Evolutionary conservation across 2,329 filamentous ascomycete genomes (phyloP), one percentile per base, ranked within the genome.

Genomic region (Mycocentrospora acerina): DNA sequence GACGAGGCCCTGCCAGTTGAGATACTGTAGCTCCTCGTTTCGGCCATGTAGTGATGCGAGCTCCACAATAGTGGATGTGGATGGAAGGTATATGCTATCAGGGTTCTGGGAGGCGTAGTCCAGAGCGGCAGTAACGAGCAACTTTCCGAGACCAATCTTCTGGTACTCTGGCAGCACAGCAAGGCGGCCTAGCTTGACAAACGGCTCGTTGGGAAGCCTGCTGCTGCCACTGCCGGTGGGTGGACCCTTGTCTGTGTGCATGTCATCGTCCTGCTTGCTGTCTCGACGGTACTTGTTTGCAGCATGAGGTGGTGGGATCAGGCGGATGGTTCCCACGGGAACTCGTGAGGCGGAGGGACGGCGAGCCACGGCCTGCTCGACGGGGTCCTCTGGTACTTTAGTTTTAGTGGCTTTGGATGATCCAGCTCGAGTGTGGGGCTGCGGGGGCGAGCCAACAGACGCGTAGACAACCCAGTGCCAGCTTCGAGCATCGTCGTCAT

Each of bases 401-500:
- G 71, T 36, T 6, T 22, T 5, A 5, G 19, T 9, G 5, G 5
- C 9, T 9, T 9, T 22, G 19, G 19, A 22, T 53, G 69, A 54
- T 4, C 69, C 64, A 55, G 79, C 72, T 2, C 67, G 61, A 51
- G 79, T 71, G 68, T 66, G 29, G 22, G 57, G 35, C 18, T 45
- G 46, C 33, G 67, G 62, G 8, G 61, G 57, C 37, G 77, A 77
- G 42, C 61, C 64, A 39, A 85, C 75, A 12, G 77, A 82, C 32
- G 81, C 81, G 67, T 95, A 95, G n/a, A 84, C 74, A 19, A 95
- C 84, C 86, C 88, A 95, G 67, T 96, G 90, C 70, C 84, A 91
- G 52, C 82, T 84, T 24, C 87, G 79, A 1, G 77, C 52, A 64
- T 97, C 91, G 62, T 96, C 89, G 1, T 76, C 71, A 71, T 96